These are phyloP conservation scores for Rhynchospora tenuis DNA, from an alignment of 176 grass and related monocot species.

Conservation along the genomic window DNA sequence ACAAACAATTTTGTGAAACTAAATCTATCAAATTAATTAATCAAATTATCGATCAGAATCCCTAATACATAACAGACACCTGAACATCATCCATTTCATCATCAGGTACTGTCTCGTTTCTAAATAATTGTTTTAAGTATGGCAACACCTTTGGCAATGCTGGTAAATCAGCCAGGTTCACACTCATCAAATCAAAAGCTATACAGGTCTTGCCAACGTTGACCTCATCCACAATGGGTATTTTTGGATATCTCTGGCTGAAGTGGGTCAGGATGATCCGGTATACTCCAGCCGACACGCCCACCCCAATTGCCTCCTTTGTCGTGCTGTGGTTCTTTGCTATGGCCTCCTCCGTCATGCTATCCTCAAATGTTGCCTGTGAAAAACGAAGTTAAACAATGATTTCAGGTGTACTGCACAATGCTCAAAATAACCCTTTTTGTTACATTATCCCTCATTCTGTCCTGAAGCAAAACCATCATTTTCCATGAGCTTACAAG, in stretches of 20 bases:
- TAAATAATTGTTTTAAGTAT: slow-evolving; percentile 72
- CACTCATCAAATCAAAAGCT: slow-evolving; percentile 84
- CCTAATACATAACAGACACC: slow-evolving; percentile 50
- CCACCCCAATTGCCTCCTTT: slow-evolving; percentile 77
- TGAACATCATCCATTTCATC: slow-evolving; percentile 56
- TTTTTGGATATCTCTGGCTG: slow-evolving; percentile 94
- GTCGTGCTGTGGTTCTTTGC: slow-evolving; percentile 90
- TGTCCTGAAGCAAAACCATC: too few relatives aligned
- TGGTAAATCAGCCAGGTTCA: slow-evolving; percentile 62
- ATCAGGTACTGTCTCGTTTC: slow-evolving; percentile 50
- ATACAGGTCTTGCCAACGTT: slow-evolving; percentile 76
- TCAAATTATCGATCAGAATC: background rate
- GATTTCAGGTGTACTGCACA: background rate
- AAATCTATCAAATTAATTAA: background rate
- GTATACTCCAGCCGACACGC: slow-evolving; percentile 65
- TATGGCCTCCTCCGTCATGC: slow-evolving; percentile 79
- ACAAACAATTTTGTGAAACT: background rate
- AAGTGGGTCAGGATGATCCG: slow-evolving; percentile 88
- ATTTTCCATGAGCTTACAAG: background rate
- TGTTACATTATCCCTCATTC: too few relatives aligned
- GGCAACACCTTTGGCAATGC: slow-evolving; percentile 70
- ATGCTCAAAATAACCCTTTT: background rate
- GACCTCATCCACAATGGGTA: slow-evolving; percentile 70
- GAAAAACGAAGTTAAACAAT: slow-evolving; percentile 1
- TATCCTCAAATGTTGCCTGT: slow-evolving; percentile 96